Percentiles rank a stretch among this genome's conserved stretches.
These are phyloP conservation scores for Melastoma malabathricum DNA, from an alignment of 345 rosid genomes.

Conservation along the genomic window DNA sequence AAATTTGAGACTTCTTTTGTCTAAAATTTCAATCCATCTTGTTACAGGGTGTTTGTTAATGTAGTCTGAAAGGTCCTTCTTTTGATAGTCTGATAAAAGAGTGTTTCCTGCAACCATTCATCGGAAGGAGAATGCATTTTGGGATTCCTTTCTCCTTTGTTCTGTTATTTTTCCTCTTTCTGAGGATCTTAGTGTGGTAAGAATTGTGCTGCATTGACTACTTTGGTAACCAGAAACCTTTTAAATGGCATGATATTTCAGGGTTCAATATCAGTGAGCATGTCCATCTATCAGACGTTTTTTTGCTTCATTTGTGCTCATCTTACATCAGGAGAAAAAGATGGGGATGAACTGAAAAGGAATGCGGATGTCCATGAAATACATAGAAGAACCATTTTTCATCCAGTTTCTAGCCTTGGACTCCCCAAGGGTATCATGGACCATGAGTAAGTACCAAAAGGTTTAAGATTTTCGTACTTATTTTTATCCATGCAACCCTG, in stretches of 20 bases:
- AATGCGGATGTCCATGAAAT: conserved; percentile 86
- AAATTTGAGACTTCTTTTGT: too few species aligned
- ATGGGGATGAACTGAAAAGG: conserved; percentile 78
- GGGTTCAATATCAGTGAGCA: conserved; percentile 94
- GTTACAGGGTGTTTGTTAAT: too few species aligned
- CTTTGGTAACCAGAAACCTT: conserved; percentile 2
- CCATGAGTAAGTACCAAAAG: conserved; percentile 56
- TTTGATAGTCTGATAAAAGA: too few species aligned
- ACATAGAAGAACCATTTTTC: conserved; percentile 64
- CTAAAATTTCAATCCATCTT: too few species aligned
- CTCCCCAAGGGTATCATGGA: conserved; percentile 59
- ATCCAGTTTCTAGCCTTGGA: conserved; percentile 35
- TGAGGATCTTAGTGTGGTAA: too few species aligned
- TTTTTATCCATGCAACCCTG: neutral
- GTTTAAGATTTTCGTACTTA: neutral
- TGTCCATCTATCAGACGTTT: conserved; percentile 82
- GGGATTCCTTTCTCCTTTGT: too few species aligned
- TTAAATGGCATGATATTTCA: conserved; percentile 15
- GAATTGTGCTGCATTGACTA: conserved; percentile 3
- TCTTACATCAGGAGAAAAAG: conserved; percentile 85
- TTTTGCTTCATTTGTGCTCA: conserved; percentile 77
- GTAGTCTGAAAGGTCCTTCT: too few species aligned
- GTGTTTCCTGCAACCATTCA: too few species aligned
- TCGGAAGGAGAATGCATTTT: too few species aligned
- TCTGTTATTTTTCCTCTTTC: too few species aligned